These are phyloP conservation scores for Bruguiera gymnorhiza DNA, from an alignment of 345 rosid genomes.

Conservation along the genomic window DNA sequence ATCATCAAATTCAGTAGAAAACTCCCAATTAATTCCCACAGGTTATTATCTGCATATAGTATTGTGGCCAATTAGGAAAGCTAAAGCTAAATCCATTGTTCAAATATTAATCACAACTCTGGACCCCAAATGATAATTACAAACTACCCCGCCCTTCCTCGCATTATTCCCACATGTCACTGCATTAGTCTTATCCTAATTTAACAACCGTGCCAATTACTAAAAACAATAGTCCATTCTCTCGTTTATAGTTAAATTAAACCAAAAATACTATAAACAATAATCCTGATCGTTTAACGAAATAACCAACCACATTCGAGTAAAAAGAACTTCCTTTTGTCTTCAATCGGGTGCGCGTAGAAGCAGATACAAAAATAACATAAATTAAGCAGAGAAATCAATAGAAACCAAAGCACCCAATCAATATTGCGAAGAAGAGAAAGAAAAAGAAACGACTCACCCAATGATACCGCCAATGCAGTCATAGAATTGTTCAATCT, in stretches of 20 bases:
- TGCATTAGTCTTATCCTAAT: neutral
- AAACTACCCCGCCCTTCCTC: no score
- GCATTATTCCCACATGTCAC: no score
- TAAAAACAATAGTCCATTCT: no score
- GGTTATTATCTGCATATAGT: neutral
- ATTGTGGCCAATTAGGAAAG: neutral
- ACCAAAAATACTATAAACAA: neutral
- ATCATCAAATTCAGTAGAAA: neutral
- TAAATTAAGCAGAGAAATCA: neutral
- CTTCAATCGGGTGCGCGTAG: no score
- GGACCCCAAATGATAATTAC: neutral
- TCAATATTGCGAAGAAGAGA: neutral
- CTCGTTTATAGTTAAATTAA: neutral
- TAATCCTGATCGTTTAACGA: neutral
- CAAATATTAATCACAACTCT: neutral
- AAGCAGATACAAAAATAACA: no score
- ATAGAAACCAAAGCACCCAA: neutral
- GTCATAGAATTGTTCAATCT: constrained; percentile 70
- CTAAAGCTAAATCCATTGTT: neutral
- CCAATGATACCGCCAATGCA: constrained; percentile 96
- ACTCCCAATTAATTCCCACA: neutral
- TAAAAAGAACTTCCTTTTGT: no score
- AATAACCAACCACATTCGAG: neutral
- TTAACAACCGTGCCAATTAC: neutral
- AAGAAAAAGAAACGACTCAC: constrained; percentile 29